Conservation (phyloP, 306 rosid species). For the Sophora flavescens region DNA sequence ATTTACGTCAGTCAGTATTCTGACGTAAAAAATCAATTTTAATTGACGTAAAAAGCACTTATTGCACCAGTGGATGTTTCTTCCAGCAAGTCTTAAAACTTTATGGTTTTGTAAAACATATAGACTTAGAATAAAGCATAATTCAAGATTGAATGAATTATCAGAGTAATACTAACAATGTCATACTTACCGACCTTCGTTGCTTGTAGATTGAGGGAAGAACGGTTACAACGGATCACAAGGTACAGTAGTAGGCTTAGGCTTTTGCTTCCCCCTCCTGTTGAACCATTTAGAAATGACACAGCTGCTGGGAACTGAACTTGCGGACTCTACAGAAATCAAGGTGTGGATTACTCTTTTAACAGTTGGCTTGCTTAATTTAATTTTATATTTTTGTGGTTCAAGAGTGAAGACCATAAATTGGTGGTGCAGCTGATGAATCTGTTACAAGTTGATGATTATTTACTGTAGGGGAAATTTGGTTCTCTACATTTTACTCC, state of each 20-base stretch:
- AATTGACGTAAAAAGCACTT: too few relatives aligned
- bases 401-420: constrained; percentile 26
- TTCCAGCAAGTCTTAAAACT: not conserved
- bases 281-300: constrained; percentile 73
- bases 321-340: constrained; percentile 37
- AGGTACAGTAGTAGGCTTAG: constrained; percentile 86
- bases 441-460: not conserved
- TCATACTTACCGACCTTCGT: constrained; percentile 9
- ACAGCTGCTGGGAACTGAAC: constrained; percentile 66
- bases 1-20: too few relatives aligned
- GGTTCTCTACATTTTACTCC: constrained; percentile 1
- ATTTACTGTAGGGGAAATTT: not conserved
- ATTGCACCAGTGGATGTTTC: too few relatives aligned
- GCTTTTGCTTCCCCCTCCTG: constrained; percentile 83
- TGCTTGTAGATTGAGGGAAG: constrained; percentile 73
- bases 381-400: not conserved
- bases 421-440: constrained; percentile 10
- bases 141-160: constrained; percentile 7
- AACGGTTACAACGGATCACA: constrained; percentile 72
- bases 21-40: too few relatives aligned
- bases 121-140: not conserved
- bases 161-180: constrained; percentile 14
- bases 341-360: constrained; percentile 21
- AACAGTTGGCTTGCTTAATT: constrained; percentile 8
- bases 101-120: not conserved